These are phyloP conservation scores for Pseudogymnoascus sp. DNA, from an alignment of 2,329 filamentous ascomycete species.

Conservation along the genomic window DNA sequence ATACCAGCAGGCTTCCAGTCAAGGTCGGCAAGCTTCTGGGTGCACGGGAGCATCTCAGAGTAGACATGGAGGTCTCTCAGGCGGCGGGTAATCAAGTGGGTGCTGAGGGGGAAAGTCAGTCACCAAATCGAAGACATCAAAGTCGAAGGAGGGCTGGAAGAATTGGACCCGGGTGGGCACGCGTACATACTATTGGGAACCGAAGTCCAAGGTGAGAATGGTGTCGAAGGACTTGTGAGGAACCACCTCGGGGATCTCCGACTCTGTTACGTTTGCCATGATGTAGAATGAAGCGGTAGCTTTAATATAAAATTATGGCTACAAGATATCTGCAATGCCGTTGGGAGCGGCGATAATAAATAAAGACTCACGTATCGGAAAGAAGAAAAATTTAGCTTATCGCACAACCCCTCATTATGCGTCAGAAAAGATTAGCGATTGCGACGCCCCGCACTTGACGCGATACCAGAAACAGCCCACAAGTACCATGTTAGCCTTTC, in stretches of 20 bases:
- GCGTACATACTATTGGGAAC: constrained; percentile 23
- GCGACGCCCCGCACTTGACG: constrained; percentile 5
- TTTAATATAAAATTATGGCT: constrained; percentile 34
- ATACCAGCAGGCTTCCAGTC: constrained; percentile 76
- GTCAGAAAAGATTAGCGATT: constrained; percentile 8
- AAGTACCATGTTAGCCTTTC: constrained; percentile 4
- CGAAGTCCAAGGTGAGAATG: constrained; percentile 65
- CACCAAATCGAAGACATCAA: not conserved
- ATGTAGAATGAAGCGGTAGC: not conserved
- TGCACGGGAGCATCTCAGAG: constrained; percentile 83
- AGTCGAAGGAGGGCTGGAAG: not conserved
- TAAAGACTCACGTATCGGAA: constrained; percentile 3
- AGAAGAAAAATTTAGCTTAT: constrained; percentile 6
- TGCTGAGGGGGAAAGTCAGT: constrained; percentile 49
- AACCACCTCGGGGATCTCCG: constrained; percentile 18
- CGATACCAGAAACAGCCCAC: constrained; percentile 6
- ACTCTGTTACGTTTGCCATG: not conserved
- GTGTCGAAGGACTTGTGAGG: constrained; percentile 41
- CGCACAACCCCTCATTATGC: constrained; percentile 7
- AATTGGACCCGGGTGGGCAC: constrained; percentile 6
- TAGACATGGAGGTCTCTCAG: constrained; percentile 74
- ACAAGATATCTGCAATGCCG: constrained; percentile 32
- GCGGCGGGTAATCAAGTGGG: constrained; percentile 66
- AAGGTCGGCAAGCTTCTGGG: constrained; percentile 69
- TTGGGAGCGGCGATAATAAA: constrained; percentile 6